Conservation (phyloP, 176 grass and related monocot species). For the Ensete glaucum region DNA sequence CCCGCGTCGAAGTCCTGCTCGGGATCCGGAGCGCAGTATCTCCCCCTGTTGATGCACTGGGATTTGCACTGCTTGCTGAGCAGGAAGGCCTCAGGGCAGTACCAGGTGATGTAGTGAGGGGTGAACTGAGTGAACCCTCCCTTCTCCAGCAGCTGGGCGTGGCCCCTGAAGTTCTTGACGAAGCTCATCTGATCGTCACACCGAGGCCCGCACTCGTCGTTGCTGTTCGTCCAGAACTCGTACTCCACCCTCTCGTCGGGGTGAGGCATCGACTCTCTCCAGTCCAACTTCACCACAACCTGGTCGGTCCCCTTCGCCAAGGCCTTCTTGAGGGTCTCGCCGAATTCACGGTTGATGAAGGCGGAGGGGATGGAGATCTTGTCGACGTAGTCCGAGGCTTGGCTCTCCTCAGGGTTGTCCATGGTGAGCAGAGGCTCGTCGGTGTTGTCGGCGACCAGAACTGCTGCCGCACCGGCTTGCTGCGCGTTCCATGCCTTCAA, state of each 20-base stretch:
- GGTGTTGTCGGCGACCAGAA: conserved; percentile 58
- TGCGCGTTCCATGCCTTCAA: conserved; percentile 93
- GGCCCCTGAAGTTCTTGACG: conserved; percentile 16
- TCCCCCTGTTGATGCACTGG: conserved; percentile 23
- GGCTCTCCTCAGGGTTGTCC: conserved; percentile 55
- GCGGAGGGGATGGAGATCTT: conserved; percentile 88
- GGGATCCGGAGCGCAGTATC: conserved; percentile 87
- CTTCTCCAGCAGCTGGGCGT: conserved; percentile 21
- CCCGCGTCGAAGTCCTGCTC: conserved; percentile 60
- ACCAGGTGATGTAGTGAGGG: conserved; percentile 22
- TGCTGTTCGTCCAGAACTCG: conserved; percentile 24
- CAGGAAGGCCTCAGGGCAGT: conserved; percentile 13
- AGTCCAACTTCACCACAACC: conserved; percentile 10
- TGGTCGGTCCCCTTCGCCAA: neutral
- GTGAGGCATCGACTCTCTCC: conserved; percentile 24
- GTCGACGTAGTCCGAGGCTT: conserved; percentile 38
- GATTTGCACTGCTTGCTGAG: conserved; percentile 16
- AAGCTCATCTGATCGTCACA: conserved; percentile 20
- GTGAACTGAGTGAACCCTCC: conserved; percentile 20
- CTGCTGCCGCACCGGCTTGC: conserved; percentile 60
- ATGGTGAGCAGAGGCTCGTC: conserved; percentile 88
- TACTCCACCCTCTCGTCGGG: conserved; percentile 18
- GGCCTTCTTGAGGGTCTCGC: conserved; percentile 30
- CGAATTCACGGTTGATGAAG: conserved; percentile 39
- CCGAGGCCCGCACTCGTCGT: conserved; percentile 15